Conservation (phyloP, 2,329 filamentous ascomycete species). For the Penicillium psychrosexuale region DNA sequence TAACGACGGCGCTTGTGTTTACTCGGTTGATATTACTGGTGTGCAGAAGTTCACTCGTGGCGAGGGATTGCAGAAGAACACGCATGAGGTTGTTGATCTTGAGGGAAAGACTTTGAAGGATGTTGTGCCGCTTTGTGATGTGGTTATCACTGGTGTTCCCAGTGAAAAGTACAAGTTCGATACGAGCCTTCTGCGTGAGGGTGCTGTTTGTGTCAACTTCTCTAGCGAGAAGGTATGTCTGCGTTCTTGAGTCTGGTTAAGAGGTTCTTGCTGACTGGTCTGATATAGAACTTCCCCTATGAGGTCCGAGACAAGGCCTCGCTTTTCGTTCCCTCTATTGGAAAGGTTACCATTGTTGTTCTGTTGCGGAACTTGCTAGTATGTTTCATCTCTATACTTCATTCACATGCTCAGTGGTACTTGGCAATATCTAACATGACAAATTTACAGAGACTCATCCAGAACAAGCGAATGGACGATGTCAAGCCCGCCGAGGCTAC, state of each 20-base stretch:
- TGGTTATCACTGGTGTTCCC: slow-evolving; percentile 91
- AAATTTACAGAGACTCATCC: slow-evolving; percentile 38
- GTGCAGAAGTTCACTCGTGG: slow-evolving; percentile 91
- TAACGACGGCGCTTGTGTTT: slow-evolving; percentile 93
- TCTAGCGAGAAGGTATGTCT: slow-evolving; percentile 71
- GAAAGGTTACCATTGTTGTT: slow-evolving; percentile 95
- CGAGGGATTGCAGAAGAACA: slow-evolving; percentile 75
- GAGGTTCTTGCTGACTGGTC: neutral
- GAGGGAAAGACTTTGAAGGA: slow-evolving; percentile 75
- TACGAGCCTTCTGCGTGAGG: slow-evolving; percentile 75
- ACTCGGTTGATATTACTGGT: slow-evolving; percentile 88
- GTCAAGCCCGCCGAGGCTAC: slow-evolving; percentile 42
- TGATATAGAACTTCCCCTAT: slow-evolving; percentile 71
- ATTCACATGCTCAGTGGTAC: neutral
- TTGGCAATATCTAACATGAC: slow-evolving; percentile 15
- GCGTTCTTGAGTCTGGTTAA: neutral
- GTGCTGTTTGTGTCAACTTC: slow-evolving; percentile 98
- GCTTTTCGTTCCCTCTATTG: slow-evolving; percentile 94
- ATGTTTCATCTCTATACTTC: slow-evolving; percentile 39
- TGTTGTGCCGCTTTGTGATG: slow-evolving; percentile 82
- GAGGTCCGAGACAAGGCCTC: slow-evolving; percentile 93
- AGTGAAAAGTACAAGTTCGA: slow-evolving; percentile 87
- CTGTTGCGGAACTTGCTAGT: slow-evolving; percentile 85
- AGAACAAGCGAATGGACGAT: slow-evolving; percentile 42
- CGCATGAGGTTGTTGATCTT: slow-evolving; percentile 84